Evolutionary conservation across 176 grass and related monocot species (phyloP), one percentile per base, ranked within the genome.

Genomic region (Musa beccarii): DNA sequence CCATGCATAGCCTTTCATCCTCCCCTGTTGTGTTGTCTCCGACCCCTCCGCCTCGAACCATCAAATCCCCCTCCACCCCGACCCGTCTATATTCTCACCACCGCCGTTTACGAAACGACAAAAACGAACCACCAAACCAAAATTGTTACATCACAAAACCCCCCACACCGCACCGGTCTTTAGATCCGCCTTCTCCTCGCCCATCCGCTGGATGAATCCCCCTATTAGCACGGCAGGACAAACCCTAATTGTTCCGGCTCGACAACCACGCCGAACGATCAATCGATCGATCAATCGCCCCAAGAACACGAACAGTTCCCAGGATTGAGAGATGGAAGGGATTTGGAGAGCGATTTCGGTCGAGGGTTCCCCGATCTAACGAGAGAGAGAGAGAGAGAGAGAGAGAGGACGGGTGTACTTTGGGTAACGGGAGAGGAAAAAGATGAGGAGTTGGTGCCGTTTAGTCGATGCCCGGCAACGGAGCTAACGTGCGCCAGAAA

Each of bases 1-100:
- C 83, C 89, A 97, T 87, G 88, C 93, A 97, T 97, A 92, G 84
- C 83, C 84, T 68, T 78, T 90, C 93, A 90, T 90, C 86, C 76
- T 90, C 86, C 85, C 87, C 79, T 81, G 67, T 79, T 70, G 52
- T 54, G 25, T 43, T 69, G 29, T 17, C 53, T 83, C 80, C 83
- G 78, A 85, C 81, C 76, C 92, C 89, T 95, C 84, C 81, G 71
- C 28, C 63, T 21, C 63, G 81, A 87, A 92, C 83, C 86, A 92
- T 90, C 81, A 88, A 89, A 83, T 82, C 49, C 77, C 63, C 63
- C 23, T 66, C 63, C 63, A 28, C 59, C 19, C 59, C 70, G 79
- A 65, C 23, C 53, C 57, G 53, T 68, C 71, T 59, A 51, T 22
- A 26, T 19, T 72, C 54, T 61, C 14, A 77, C 64, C 62, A 53